Conservation (phyloP, 768 basidiomycete species). For the Tulasnella sp. region DNA sequence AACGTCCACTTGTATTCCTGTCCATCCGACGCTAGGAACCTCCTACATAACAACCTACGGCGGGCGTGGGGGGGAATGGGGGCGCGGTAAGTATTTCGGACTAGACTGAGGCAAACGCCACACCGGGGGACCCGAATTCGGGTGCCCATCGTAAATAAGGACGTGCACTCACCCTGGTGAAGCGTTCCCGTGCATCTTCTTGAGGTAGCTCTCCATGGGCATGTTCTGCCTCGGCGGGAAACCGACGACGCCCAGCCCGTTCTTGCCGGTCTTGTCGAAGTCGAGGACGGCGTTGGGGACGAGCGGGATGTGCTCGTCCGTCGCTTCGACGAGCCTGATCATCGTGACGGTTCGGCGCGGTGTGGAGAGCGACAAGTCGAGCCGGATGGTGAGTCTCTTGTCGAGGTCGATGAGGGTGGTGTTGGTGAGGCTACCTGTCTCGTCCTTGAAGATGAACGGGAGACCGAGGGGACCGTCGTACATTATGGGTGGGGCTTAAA, state of each 20-base stretch:
- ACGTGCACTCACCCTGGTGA: neutral
- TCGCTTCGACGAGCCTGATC: conserved; percentile 3
- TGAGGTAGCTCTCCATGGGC: conserved; percentile 5
- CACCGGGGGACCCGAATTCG: neutral
- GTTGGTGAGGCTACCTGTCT: conserved; percentile 3
- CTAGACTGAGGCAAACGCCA: neutral
- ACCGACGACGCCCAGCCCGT: neutral
- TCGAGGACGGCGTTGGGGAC: conserved; percentile 8
- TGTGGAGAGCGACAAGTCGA: neutral
- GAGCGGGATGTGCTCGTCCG: neutral
- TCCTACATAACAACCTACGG: neutral
- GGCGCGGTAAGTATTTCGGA: neutral
- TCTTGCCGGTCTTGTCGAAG: neutral
- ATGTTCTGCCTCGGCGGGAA: conserved; percentile 5
- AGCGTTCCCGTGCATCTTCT: neutral
- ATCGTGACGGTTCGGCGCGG: neutral
- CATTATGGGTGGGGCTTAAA: neutral
- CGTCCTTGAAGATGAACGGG: conserved; percentile 8
- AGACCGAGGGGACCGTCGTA: conserved; percentile 9
- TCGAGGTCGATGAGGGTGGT: conserved; percentile 7
- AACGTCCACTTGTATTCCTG: conserved; percentile 11
- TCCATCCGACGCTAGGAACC: conserved; percentile 9
- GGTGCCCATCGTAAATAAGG: neutral
- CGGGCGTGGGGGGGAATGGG: neutral
- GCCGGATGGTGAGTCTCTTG: conserved; percentile 2